A percentile compares a stretch with the other conserved stretches of the same genome.
Evolutionary conservation across 2,329 filamentous ascomycete genomes (phyloP).

Genomic region (Ophiosphaerella narmari): DNA sequence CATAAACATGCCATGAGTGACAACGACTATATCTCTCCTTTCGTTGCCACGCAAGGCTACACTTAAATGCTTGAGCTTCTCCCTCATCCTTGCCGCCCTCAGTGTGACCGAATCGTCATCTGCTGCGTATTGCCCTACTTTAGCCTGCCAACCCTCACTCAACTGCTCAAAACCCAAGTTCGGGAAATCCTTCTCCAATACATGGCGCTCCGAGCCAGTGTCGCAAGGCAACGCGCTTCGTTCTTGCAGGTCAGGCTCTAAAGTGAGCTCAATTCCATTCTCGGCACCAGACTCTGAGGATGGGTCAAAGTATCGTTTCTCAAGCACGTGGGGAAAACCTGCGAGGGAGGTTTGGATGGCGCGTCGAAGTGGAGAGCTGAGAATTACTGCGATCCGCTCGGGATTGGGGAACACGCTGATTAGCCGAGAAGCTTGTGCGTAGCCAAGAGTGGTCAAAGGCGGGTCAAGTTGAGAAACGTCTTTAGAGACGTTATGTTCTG

Average conservation of each 20-base stretch:
- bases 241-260: conserved; percentile 12
- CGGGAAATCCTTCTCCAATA: conserved; percentile 9
- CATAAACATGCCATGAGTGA: conserved; percentile 42
- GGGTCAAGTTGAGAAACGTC: conserved; percentile 12
- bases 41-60: conserved; percentile 3
- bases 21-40: conserved; percentile 28
- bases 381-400: too few relatives aligned
- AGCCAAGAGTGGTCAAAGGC: conserved; percentile 9
- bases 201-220: conserved; percentile 9
- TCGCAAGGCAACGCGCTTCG: conserved; percentile 12
- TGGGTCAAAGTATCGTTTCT: conserved; percentile 8
- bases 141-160: conserved; percentile 5
- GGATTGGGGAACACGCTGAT: too few relatives aligned
- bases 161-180: conserved; percentile 5
- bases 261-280: conserved; percentile 7
- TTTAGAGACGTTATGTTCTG: conserved; percentile 12
- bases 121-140: conserved; percentile 9
- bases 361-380: conserved; percentile 7
- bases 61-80: conserved; percentile 7
- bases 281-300: conserved; percentile 6
- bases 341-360: conserved; percentile 14
- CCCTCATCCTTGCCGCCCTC: conserved; percentile 5
- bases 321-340: conserved; percentile 8
- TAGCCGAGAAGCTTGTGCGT: conserved; percentile 10
- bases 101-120: conserved; percentile 6